Percentiles rank a stretch among this genome's conserved stretches.
Conservation (phyloP, 495 filamentous ascomycete genomes). For the Hypoxylon rickii region DNA sequence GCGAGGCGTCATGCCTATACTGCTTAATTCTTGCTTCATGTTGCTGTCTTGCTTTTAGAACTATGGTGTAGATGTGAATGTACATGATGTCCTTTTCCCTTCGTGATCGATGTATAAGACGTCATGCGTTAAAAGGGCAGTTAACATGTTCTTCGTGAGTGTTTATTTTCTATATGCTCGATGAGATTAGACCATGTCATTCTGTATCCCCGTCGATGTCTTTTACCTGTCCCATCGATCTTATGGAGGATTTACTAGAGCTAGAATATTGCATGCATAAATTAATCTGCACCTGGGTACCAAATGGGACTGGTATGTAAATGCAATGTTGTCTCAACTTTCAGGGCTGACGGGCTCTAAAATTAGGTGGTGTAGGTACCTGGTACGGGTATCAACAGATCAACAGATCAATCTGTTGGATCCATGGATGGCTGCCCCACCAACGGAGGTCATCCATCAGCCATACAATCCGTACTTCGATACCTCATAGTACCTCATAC, state of each 20-base stretch:
- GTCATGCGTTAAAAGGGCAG: too few relatives aligned
- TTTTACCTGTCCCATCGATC: background rate
- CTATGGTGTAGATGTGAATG: background rate
- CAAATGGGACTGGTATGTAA: too few relatives aligned
- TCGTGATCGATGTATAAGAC: too few relatives aligned
- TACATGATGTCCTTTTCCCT: too few relatives aligned
- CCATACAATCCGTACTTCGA: background rate
- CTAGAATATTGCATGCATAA: background rate
- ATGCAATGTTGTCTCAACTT: too few relatives aligned
- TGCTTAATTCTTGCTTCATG: background rate
- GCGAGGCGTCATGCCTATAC: background rate
- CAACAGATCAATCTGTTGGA: background rate
- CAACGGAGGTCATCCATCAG: background rate
- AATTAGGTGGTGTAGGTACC: background rate
- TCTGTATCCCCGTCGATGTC: too few relatives aligned
- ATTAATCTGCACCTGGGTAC: background rate
- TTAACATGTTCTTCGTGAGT: too few relatives aligned
- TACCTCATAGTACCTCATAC: background rate
- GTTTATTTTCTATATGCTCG: too few relatives aligned
- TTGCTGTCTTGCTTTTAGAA: background rate
- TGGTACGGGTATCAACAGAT: too few relatives aligned
- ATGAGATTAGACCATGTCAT: too few relatives aligned
- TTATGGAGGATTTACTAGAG: background rate
- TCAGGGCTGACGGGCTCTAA: too few relatives aligned
- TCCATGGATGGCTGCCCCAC: background rate